Base-by-base conservation (phyloP, 2,329 filamentous ascomycete species). In the Cercospora berteroae region DNA sequence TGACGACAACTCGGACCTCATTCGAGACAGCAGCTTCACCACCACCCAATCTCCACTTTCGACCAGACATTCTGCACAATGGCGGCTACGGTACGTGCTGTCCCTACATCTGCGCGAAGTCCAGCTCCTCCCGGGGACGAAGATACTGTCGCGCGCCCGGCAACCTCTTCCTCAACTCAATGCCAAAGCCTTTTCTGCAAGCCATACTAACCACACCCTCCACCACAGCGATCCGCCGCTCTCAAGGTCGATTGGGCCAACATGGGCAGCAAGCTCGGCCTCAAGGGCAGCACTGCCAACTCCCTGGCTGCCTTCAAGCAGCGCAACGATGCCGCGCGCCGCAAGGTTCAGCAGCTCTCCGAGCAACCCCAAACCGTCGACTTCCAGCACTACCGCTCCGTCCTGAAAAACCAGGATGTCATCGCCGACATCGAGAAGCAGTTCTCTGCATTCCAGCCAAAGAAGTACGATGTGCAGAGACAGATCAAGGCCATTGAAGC, bases 221-320 rank as follows among this genome's bases (percentile, higher is more conserved):
- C 23, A 33, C 25, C 50, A 81, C 82, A 98, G 94, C 91, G 93
- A 88, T 97, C 93, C 88, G 94, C 94, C 87, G 94, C 94, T 83
- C 89, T 96, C 84, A 99, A 98, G 89, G 89, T 99, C 87, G 95
- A 99, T 90, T 99, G 95, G 95, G 89, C 89, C 85, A 95, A 96
- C 86, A 89, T 99, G 79, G 90, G 90, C 83, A 89, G 88, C 84
- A 96, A 94, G 80, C 93, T 99, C 78, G 94, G 94, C 82, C 93
- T 99, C 82, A 92, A 92, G 82, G 95, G 95, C 81, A 92, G 93
- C 85, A 99, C 95, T 75, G 94, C 92, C 75, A 84, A 90, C 77
- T 91, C 94, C 70, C 93, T 99, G 70, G 90, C 94, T 81, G 88
- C 92, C 74, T 99, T 99, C 90, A 99, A 99, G 89, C 95, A 97